phyloP scores from a whole-genome alignment of 2,329 filamentous ascomycete species.

The Didymella glomerata region DNA sequence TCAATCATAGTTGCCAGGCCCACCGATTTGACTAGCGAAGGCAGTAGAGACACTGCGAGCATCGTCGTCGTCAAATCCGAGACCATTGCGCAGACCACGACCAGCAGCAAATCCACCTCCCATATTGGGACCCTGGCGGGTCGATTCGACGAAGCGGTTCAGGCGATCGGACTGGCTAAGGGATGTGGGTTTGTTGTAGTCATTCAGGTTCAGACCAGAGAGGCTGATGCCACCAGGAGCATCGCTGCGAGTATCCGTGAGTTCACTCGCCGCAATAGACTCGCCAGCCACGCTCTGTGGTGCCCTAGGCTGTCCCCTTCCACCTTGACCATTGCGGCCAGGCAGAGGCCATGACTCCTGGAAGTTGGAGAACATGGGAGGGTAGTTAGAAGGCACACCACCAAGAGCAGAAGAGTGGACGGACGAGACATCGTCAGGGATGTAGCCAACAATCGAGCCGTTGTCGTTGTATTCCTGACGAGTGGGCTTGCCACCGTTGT shows the following conservation, averaged over 20 bases:
- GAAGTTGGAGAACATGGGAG: conserved; percentile 95
- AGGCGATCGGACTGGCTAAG: conserved; percentile 87
- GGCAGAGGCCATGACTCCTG: conserved; percentile 90
- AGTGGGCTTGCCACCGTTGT: conserved; percentile 59
- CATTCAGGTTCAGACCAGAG: conserved; percentile 78
- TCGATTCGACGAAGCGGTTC: conserved; percentile 92
- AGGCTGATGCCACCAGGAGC: conserved; percentile 89
- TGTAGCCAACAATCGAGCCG: conserved; percentile 91
- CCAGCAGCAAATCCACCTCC: conserved; percentile 52
- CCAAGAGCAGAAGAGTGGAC: conserved; percentile 92
- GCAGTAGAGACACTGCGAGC: conserved; percentile 95
- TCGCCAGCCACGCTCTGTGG: conserved; percentile 86
- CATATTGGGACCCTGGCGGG: conserved; percentile 66
- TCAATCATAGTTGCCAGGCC: conserved; percentile 67
- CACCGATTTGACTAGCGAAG: conserved; percentile 94
- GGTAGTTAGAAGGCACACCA: conserved; percentile 83
- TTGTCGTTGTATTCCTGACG: conserved; percentile 71
- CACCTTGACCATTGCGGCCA: conserved; percentile 70
- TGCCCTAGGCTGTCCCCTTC: conserved; percentile 69
- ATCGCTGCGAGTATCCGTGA: conserved; percentile 80
- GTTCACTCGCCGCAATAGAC: conserved; percentile 89
- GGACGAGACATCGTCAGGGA: conserved; percentile 95
- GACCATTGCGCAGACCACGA: conserved; percentile 51
- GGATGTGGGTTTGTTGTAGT: conserved; percentile 74
- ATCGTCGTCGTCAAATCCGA: conserved; percentile 79